phyloP scores from a whole-genome alignment of 768 basidiomycete genomes.

The Phaeolepiota aurea region DNA sequence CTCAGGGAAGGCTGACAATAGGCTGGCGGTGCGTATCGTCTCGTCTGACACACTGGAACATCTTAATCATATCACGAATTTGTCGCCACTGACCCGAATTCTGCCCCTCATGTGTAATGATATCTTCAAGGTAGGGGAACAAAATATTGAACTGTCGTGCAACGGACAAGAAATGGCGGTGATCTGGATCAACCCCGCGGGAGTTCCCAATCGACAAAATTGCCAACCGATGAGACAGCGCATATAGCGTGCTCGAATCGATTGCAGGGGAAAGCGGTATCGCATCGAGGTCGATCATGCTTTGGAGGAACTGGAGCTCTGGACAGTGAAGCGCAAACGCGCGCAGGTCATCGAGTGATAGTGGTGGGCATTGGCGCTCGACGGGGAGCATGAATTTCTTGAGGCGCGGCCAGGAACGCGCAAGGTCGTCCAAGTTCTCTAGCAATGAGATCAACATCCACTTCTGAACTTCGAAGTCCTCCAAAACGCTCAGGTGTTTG shows the following conservation, averaged over 20 bases:
- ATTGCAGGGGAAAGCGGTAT: neutral
- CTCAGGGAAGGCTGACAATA: neutral
- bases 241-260: neutral
- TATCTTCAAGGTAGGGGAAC: conserved; percentile 8
- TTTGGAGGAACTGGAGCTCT: neutral
- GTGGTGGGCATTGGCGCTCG: neutral
- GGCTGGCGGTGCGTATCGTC: neutral
- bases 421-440: neutral
- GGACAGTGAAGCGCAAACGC: neutral
- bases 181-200: neutral
- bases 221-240: conserved; percentile 1
- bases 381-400: neutral
- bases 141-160: conserved; percentile 7
- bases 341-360: neutral
- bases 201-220: conserved; percentile 4
- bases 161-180: neutral
- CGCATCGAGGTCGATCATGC: neutral
- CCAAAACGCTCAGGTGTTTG: neutral
- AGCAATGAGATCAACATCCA: neutral
- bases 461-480: neutral
- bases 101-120: conserved; percentile 2
- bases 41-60: conserved; percentile 3
- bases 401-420: neutral
- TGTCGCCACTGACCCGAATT: conserved; percentile 5
- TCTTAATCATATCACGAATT: conserved; percentile 3